These are phyloP conservation scores for Syzygium jambos DNA, from an alignment of 345 rosid species.

Conservation along the genomic window DNA sequence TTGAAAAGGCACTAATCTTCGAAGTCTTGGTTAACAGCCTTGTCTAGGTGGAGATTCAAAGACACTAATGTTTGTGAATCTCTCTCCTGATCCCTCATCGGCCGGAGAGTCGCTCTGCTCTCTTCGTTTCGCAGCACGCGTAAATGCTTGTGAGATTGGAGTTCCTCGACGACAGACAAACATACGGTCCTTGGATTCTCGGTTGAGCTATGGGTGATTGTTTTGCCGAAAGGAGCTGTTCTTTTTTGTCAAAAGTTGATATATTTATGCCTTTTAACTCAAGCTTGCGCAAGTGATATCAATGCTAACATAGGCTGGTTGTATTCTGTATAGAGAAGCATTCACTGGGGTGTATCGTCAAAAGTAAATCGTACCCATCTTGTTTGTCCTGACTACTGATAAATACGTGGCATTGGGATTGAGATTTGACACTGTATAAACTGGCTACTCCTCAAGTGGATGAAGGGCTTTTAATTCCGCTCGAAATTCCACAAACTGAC, in stretches of 20 bases:
- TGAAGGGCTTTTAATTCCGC: not conserved
- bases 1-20: not conserved
- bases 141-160: slow-evolving; percentile 98
- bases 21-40: slow-evolving; percentile 40
- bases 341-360: not conserved
- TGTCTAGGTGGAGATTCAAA: slow-evolving; percentile 97
- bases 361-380: not conserved
- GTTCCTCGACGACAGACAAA: slow-evolving; percentile 73
- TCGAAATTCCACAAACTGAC: not conserved
- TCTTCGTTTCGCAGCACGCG: slow-evolving; percentile 91
- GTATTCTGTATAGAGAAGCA: slow-evolving; percentile 12
- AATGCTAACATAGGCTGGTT: slow-evolving; percentile 39
- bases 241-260: not conserved
- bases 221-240: not conserved
- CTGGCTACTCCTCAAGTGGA: not conserved
- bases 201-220: slow-evolving; percentile 65
- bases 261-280: not conserved
- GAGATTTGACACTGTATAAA: not conserved
- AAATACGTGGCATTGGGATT: not conserved
- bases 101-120: slow-evolving; percentile 91
- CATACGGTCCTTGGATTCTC: slow-evolving; percentile 41
- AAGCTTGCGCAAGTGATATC: slow-evolving; percentile 1
- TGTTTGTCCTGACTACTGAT: not conserved
- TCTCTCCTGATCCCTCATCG: slow-evolving; percentile 78
- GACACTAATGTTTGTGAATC: slow-evolving; percentile 86